Base-by-base conservation (phyloP, 2,329 filamentous ascomycete species). In the Claviceps fusiformis region DNA sequence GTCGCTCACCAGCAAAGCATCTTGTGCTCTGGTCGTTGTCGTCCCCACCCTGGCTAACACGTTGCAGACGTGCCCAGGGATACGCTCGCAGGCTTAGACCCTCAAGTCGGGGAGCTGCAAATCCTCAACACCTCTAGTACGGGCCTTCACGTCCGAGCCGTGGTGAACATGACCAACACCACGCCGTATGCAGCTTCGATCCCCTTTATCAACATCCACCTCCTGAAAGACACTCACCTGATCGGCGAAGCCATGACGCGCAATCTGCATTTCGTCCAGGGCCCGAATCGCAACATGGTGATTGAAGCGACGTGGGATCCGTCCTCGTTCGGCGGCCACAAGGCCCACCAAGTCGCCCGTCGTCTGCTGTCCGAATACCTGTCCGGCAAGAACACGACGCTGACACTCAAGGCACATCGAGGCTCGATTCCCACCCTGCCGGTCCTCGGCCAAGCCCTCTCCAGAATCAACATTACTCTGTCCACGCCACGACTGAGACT, bases 111-210 rank as follows among this genome's bases (percentile, higher is more conserved):
- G 55, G 82, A 86, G 58, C 71, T 97, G 41, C 78, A 79, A 59
- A 81, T 97, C 55, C 65, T 86, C 45, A 81, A 86, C 55, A 95
- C 90, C 0, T 85, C 85, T 1, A 73, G 78, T 41, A 81, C 82
- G 3, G 86, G 86, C 3, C 75, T 96, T 50, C 81, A 79, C 24
- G 71, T 97, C 41, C 76, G 83, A 63, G 86, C 87, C 15, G 71
- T 75, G 44, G 77, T 95, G 63, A 95, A 93, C 65, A 77, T 95
- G 57, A 95, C 88, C 4, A 98, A 98, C 64, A 91, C 92, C 1
- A 95, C 91, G 0, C 79, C 84, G 4, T 96, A 97, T 67, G 84
- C 87, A 5, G 91, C 89, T 4, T 75, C 75, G 2, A 75, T 97
- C n/a, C 92, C 92, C 1, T 92, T 83, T 59, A 71, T 89, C 59